These are phyloP conservation scores for Pseudisothecium myosuroides DNA, from an alignment of 225 moss, liverwort and hornwort species.

Conservation along the genomic window DNA sequence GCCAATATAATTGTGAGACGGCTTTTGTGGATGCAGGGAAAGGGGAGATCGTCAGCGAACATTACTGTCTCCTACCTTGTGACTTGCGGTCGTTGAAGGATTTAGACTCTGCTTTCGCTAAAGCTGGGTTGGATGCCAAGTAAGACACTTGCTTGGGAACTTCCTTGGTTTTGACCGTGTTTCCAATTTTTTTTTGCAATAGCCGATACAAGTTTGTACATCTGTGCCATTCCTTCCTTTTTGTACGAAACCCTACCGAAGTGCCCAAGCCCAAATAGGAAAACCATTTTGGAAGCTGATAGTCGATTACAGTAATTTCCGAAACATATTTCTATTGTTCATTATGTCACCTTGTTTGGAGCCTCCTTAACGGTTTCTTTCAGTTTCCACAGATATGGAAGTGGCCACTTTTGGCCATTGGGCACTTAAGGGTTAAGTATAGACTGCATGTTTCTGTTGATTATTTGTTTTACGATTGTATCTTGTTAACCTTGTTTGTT, in stretches of 20 bases:
- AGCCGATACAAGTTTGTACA: not conserved
- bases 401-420: not conserved
- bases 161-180: slow-evolving; percentile 8
- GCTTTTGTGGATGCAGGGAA: slow-evolving; percentile 47
- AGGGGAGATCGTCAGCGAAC: slow-evolving; percentile 64
- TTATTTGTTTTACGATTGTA: not conserved
- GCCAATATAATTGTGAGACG: slow-evolving; percentile 15
- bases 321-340: not conserved
- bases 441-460: not conserved
- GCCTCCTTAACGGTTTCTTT: not conserved
- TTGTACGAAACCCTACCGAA: not conserved
- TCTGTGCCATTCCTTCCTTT: not conserved
- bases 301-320: not conserved
- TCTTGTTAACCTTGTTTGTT: not conserved
- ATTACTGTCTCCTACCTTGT: slow-evolving; percentile 73
- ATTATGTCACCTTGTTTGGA: not conserved
- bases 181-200: not conserved
- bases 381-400: not conserved
- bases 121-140: slow-evolving; percentile 74
- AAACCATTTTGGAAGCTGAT: not conserved
- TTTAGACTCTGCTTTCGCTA: slow-evolving; percentile 45
- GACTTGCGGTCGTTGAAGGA: slow-evolving; percentile 62
- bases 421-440: not conserved
- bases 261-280: too few species aligned
- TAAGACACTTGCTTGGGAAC: slow-evolving; percentile 29